These are phyloP conservation scores for Pyricularia grisea DNA, from an alignment of 2,329 filamentous ascomycete species.

Conservation along the genomic window DNA sequence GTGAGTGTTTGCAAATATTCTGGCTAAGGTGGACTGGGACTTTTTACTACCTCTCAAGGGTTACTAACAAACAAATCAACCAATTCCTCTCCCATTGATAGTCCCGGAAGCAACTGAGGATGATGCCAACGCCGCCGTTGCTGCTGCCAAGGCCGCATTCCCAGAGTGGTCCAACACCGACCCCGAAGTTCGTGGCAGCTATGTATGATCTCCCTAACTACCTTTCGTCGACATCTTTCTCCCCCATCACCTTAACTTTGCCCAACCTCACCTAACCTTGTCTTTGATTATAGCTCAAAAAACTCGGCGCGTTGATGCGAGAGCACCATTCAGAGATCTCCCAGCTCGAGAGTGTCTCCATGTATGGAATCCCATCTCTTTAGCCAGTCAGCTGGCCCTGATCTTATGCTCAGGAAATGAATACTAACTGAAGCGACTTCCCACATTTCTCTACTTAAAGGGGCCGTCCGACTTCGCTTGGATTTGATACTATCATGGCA, in stretches of 20 bases:
- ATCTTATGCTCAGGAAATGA: neutral
- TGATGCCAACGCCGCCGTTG: conserved; percentile 32
- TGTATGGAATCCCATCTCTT: conserved; percentile 13
- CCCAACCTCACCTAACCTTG: conserved; percentile 21
- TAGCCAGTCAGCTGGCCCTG: neutral
- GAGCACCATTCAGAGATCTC: conserved; percentile 31
- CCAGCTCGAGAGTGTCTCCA: conserved; percentile 32
- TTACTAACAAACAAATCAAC: neutral
- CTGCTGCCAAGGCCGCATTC: conserved; percentile 31
- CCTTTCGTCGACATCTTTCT: conserved; percentile 24
- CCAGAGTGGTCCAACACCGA: conserved; percentile 32
- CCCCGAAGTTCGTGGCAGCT: conserved; percentile 25
- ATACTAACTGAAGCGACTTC: neutral
- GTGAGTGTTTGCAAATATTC: conserved; percentile 8
- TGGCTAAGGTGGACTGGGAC: neutral
- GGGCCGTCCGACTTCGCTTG: conserved; percentile 28
- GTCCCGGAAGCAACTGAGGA: conserved; percentile 33
- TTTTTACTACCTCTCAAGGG: neutral
- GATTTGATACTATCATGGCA: conserved; percentile 25
- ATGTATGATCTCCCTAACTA: conserved; percentile 33
- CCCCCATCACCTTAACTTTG: conserved; percentile 27
- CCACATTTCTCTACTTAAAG: neutral
- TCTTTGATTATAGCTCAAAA: conserved; percentile 22
- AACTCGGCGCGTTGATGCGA: conserved; percentile 32
- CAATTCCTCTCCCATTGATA: conserved; percentile 8